These are phyloP conservation scores for Sugiyamaella qingdaonensis DNA, from an alignment of 805 yeast species.

Conservation along the genomic window DNA sequence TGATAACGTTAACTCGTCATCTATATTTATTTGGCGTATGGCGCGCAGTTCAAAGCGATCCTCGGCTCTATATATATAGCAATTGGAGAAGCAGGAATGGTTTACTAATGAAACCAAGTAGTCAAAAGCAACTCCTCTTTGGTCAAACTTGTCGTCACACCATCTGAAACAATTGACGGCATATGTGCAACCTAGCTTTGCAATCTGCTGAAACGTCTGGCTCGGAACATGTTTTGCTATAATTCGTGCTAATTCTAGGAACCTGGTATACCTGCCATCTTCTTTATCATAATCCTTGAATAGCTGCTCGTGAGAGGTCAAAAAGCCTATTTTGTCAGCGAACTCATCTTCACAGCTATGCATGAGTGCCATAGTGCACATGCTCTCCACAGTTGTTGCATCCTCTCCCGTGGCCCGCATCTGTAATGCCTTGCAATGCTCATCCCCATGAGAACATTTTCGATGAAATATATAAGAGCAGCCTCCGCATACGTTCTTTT, in stretches of 20 bases:
- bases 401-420: too few species aligned
- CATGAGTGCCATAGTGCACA: too few species aligned
- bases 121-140: background rate
- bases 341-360: too few species aligned
- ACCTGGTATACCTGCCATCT: background rate
- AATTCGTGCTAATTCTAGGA: background rate
- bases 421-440: too few species aligned
- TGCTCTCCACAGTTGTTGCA: too few species aligned
- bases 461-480: constrained; percentile 36
- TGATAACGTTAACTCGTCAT: background rate
- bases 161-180: background rate
- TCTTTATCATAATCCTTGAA: background rate
- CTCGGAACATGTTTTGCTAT: background rate
- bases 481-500: too few species aligned
- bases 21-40: background rate
- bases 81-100: background rate
- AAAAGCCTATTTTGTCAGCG: background rate
- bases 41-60: background rate
- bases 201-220: background rate
- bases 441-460: constrained; percentile 35
- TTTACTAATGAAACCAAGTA: background rate
- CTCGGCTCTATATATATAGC: background rate
- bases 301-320: background rate
- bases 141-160: background rate
- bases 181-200: background rate